Conservation (phyloP, 2,329 filamentous ascomycete genomes). For the Fusarium napiforme region DNA sequence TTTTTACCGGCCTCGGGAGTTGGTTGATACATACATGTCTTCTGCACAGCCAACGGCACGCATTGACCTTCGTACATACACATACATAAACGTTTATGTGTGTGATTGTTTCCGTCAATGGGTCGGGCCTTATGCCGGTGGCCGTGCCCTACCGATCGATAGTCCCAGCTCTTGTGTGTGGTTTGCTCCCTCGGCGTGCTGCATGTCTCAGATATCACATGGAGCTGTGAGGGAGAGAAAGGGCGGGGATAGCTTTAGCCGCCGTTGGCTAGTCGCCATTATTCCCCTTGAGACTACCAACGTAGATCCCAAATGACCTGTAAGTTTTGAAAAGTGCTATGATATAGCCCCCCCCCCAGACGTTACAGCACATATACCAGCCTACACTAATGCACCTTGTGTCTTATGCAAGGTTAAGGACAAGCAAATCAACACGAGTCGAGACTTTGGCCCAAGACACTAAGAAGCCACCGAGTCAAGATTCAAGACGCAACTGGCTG, state of each 20-base stretch:
- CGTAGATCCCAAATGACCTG: constrained; percentile 35
- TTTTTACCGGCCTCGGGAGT: constrained; percentile 30
- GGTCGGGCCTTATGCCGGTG: constrained; percentile 28
- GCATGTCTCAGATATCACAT: constrained; percentile 46
- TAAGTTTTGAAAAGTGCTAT: constrained; percentile 21
- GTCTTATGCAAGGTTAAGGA: constrained; percentile 20
- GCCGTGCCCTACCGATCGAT: constrained; percentile 25
- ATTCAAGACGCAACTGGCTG: constrained; percentile 8
- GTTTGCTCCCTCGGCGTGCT: constrained; percentile 26
- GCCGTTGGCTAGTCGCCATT: constrained; percentile 23
- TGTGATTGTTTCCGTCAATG: constrained; percentile 27
- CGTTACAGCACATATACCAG: constrained; percentile 19
- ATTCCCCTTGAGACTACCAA: constrained; percentile 29
- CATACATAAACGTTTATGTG: constrained; percentile 26
- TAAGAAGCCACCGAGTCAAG: constrained; percentile 5
- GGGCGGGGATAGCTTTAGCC: constrained; percentile 20
- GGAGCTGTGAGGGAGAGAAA: constrained; percentile 25
- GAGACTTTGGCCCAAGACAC: constrained; percentile 3
- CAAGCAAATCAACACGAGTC: constrained; percentile 22
- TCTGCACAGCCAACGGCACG: constrained; percentile 22
- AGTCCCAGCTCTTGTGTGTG: constrained; percentile 18
- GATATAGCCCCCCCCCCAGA: constrained; percentile 11
- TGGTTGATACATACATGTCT: constrained; percentile 2
- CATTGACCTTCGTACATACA: constrained; percentile 24
- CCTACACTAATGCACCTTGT: constrained; percentile 19